Base-by-base conservation (phyloP, 1,284 basidiomycete species). In the Heterobasidion irregulare region DNA sequence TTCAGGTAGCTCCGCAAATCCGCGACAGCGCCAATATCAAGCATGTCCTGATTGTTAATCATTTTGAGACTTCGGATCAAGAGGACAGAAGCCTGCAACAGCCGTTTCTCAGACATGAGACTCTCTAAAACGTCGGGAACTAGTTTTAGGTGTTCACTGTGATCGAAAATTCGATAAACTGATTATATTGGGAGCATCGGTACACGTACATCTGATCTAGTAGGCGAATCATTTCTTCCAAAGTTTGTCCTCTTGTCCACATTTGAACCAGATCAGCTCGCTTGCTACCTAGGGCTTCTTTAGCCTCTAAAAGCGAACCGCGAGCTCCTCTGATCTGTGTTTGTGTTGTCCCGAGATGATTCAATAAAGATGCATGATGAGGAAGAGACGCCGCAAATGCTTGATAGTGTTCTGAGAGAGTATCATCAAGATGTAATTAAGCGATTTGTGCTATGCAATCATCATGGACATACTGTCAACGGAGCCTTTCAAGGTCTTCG, bases 71-170 rank as follows among this genome's bases (percentile, higher is more conserved):
- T 94, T 49, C 89, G 79, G 43, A 97, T 86, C 32, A 99, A 82
- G 19, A 99, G 75, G 13, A 92, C 83, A 2, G 96, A 86, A 0
- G 96, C 96, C 61, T 95, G 88, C 41, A 98, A 73, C 52, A 98
- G 84, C 7, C 90, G 84, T 68, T 99, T 99, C 69, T 98, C 97
- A 1, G 94, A 90, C 68, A 99, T 93, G n/a, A 98, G 74, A 6
- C 87, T 86, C 69, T 99, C 97, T 33, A 99, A 76, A 18, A 86
- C 79, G 65, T 99, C 97, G 1, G 97, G 96, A 0, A 98, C 87
- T 50, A 86, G 79, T 68, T 94, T 95, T 43, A 99, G 75, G 63
- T 90, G 81, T 66, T 98, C 95, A 56, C 95, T 97, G 60, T 57
- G 49, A 47, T 34, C 58, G 59, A 55, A 58, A 57, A 55, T 50